These are phyloP conservation scores for Nephelium lappaceum DNA, from an alignment of 345 rosid species.

Conservation along the genomic window DNA sequence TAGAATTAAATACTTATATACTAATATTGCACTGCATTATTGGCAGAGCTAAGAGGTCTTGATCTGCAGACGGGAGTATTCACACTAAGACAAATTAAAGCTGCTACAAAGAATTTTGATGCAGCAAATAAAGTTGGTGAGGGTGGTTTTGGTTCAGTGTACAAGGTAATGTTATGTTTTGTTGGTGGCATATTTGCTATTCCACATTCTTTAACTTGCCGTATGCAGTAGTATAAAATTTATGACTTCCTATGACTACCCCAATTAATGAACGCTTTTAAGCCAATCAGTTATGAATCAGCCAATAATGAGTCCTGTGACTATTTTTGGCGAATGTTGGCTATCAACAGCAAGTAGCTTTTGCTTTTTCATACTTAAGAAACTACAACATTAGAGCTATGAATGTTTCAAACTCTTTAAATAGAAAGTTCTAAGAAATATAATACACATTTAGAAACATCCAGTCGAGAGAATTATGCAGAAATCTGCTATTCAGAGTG, in stretches of 20 bases:
- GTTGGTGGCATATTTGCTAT: background rate
- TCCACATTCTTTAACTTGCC: constrained; percentile 1
- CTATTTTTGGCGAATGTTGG: background rate
- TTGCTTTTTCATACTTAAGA: background rate
- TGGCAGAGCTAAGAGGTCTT: constrained; percentile 59
- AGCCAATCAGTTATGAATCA: background rate
- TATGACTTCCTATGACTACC: background rate
- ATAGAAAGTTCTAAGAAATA: background rate
- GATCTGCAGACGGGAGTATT: constrained; percentile 72
- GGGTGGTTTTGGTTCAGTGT: constrained; percentile 84
- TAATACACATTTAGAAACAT: constrained; percentile 1
- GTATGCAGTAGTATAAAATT: background rate
- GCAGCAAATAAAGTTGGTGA: constrained; percentile 64
- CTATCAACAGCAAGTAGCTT: background rate
- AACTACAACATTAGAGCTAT: background rate
- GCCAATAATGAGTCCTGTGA: background rate
- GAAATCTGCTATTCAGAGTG: background rate
- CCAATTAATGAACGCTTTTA: background rate
- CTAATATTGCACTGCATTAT: constrained; percentile 27
- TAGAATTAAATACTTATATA: background rate
- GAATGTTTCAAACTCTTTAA: background rate
- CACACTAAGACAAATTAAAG: constrained; percentile 63
- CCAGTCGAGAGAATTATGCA: background rate
- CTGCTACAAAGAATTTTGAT: constrained; percentile 69
- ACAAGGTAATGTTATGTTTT: constrained; percentile 46